phyloP scores from a whole-genome alignment of 805 yeast genomes.

The Diddensiella santjacobensis region DNA sequence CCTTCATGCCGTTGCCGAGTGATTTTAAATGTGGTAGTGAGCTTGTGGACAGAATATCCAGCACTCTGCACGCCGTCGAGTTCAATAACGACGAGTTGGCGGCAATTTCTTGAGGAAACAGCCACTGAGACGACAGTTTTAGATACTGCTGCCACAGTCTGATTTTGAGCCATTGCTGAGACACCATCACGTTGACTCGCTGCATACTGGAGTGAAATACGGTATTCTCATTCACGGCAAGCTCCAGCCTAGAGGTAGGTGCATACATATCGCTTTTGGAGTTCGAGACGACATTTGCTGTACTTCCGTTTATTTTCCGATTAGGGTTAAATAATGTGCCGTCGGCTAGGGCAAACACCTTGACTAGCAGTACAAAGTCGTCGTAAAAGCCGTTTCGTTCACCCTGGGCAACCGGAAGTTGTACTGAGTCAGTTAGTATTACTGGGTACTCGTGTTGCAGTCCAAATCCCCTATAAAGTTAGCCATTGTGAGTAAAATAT shows the following conservation, averaged over 20 bases:
- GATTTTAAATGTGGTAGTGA: background rate
- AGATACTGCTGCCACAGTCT: conserved; percentile 5
- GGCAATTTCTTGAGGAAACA: background rate
- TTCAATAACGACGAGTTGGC: background rate
- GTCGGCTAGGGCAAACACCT: conserved; percentile 6
- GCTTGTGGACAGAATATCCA: conserved; percentile 1
- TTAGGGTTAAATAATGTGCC: background rate
- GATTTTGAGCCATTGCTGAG: conserved; percentile 7
- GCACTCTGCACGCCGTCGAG: background rate
- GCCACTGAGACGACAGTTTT: background rate
- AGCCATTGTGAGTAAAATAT: too few relatives aligned
- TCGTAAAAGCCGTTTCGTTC: background rate
- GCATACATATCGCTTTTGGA: background rate
- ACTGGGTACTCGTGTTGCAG: conserved; percentile 2
- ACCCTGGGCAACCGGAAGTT: background rate
- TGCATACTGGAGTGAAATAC: conserved; percentile 2
- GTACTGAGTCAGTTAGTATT: background rate
- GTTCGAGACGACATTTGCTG: background rate
- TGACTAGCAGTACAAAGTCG: conserved; percentile 5
- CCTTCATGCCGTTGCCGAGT: conserved; percentile 7
- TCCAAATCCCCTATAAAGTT: conserved; percentile 2
- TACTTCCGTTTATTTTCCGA: background rate
- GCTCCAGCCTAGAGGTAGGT: background rate
- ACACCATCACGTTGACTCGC: conserved; percentile 6
- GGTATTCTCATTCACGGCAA: background rate